Conservation (phyloP, 441 rosid genomes). For the Omphalea diandra region DNA sequence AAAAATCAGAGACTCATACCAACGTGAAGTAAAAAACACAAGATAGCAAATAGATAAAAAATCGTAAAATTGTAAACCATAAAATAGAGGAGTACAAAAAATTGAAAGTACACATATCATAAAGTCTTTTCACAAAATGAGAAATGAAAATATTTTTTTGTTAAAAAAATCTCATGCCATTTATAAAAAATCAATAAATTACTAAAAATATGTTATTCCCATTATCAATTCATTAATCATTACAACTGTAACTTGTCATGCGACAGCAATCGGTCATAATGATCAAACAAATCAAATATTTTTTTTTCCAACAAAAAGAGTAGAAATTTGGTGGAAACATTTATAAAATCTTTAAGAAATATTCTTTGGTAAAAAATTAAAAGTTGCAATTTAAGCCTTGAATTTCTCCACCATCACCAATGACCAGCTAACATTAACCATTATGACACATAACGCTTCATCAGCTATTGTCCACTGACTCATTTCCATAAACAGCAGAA, state of each 20-base stretch:
- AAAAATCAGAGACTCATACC: too few relatives aligned
- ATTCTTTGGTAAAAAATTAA: constrained; percentile 11
- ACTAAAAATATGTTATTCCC: not conserved
- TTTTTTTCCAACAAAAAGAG: not conserved
- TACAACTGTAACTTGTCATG: constrained; percentile 8
- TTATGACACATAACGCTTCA: constrained; percentile 7
- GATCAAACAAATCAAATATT: not conserved
- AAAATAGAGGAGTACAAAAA: too few relatives aligned
- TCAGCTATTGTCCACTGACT: constrained; percentile 25
- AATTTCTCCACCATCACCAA: not conserved
- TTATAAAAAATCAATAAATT: constrained; percentile 6
- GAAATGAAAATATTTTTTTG: too few relatives aligned
- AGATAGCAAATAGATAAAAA: too few relatives aligned
- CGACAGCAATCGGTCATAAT: not conserved
- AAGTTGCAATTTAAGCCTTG: not conserved
- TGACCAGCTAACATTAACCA: constrained; percentile 9
- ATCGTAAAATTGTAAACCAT: too few relatives aligned
- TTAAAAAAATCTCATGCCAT: too few relatives aligned
- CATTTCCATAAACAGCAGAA: constrained; percentile 23
- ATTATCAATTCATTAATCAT: not conserved
- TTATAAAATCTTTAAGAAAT: not conserved
- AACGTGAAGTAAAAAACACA: too few relatives aligned
- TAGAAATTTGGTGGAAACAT: not conserved
- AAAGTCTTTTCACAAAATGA: too few relatives aligned
- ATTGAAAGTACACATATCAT: too few relatives aligned